A percentile compares a stretch with the other conserved stretches of the same genome.
These are phyloP conservation scores for Echeveria elegans DNA, from an alignment of 164 flowering plant genomes.

Conservation along the genomic window DNA sequence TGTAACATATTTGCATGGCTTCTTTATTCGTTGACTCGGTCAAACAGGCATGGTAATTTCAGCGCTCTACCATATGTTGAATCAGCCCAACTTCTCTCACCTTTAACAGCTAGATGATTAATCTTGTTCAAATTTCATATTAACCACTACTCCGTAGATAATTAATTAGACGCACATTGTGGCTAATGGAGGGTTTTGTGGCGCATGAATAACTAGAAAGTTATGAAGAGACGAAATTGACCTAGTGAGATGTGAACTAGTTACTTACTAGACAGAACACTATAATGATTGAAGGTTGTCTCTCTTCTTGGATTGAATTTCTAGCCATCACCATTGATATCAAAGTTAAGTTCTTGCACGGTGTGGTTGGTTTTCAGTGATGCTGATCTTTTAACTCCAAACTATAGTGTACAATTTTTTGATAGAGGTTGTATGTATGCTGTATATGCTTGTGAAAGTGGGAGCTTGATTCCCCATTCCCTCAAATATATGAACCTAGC, in stretches of 20 bases:
- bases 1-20: neutral
- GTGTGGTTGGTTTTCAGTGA: constrained; percentile 1
- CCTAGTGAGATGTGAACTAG: neutral
- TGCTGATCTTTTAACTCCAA: neutral
- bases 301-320: neutral
- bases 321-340: neutral
- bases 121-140: too few relatives aligned
- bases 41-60: too few relatives aligned
- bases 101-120: too few relatives aligned
- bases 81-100: too few relatives aligned
- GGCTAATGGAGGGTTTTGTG: too few relatives aligned
- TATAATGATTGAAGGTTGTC: neutral
- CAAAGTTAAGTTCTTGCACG: neutral
- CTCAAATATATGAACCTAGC: neutral
- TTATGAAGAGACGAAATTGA: neutral
- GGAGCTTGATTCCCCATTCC: neutral
- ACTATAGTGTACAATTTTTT: neutral
- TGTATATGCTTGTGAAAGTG: neutral
- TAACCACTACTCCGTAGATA: too few relatives aligned
- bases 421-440: neutral
- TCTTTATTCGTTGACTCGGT: too few relatives aligned
- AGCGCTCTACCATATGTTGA: too few relatives aligned
- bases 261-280: neutral
- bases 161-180: too few relatives aligned
- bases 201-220: too few relatives aligned